These are phyloP conservation scores for Heterobasidion occidentale DNA, from an alignment of 1,284 basidiomycete genomes.

Conservation along the genomic window DNA sequence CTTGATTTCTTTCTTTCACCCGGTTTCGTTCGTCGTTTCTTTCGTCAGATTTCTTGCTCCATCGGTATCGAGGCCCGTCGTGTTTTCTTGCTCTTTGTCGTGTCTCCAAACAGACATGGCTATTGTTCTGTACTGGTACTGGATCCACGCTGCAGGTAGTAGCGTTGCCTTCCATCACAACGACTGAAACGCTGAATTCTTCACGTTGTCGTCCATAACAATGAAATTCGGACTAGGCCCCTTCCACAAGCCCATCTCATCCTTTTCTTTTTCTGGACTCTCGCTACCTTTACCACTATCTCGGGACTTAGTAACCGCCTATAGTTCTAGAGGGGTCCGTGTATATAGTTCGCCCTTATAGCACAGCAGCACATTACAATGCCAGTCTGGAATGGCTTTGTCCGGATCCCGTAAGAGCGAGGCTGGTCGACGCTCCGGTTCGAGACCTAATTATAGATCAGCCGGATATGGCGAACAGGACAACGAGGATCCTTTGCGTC, in stretches of 20 bases:
- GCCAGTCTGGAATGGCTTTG: no score
- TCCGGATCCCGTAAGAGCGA: no score
- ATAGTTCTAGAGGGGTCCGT: background rate
- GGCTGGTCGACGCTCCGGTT: no score
- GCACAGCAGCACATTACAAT: background rate
- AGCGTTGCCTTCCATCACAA: no score
- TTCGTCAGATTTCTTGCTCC: slow-evolving; percentile 3
- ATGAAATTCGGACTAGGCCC: no score
- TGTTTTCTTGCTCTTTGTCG: background rate
- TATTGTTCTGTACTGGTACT: no score
- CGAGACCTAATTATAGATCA: no score
- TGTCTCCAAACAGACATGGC: background rate
- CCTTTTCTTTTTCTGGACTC: background rate
- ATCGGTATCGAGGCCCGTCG: slow-evolving; percentile 3
- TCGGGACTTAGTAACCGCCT: background rate
- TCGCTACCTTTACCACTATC: background rate
- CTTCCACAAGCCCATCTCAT: background rate
- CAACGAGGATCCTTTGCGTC: no score
- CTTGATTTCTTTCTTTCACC: slow-evolving; percentile 9
- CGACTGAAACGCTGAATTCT: no score
- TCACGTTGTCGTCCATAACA: no score
- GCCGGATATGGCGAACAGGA: no score
- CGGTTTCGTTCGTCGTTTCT: background rate
- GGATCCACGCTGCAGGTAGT: no score
- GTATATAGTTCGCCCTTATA: background rate